Evolutionary conservation across 768 basidiomycete species (phyloP).

Genomic region (Daedalea quercina): DNA sequence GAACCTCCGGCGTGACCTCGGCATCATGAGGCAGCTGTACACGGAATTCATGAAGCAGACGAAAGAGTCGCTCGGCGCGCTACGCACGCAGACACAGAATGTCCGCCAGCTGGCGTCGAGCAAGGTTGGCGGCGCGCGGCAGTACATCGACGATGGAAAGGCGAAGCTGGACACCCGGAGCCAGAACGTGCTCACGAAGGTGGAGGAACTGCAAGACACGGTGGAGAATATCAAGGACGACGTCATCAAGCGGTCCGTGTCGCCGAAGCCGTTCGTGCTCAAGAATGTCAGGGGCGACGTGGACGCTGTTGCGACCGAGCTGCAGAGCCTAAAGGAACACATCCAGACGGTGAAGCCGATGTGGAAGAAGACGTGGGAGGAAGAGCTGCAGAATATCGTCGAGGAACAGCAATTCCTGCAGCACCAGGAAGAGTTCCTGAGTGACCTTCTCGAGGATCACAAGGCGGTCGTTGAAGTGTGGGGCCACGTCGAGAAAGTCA

Average conservation of each 20-base stretch:
- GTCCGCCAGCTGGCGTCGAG: constrained; percentile 83
- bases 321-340: constrained; percentile 75
- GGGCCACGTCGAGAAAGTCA: constrained; percentile 87
- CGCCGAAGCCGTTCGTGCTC: constrained; percentile 70
- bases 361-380: constrained; percentile 99
- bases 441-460: constrained; percentile 86
- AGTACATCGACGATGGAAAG: constrained; percentile 89
- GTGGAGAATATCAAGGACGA: constrained; percentile 89
- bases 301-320: constrained; percentile 53
- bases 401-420: constrained; percentile 94
- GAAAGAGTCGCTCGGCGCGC: constrained; percentile 71
- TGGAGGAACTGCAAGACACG: constrained; percentile 89
- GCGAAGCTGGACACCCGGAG: constrained; percentile 83
- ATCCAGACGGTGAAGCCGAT: constrained; percentile 87
- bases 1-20: constrained; percentile 87
- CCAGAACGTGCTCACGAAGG: constrained; percentile 84
- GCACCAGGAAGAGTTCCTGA: constrained; percentile 88
- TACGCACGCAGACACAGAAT: constrained; percentile 79
- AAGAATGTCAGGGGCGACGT: constrained; percentile 70
- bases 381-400: constrained; percentile 92
- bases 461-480: constrained; percentile 85
- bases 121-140: constrained; percentile 79
- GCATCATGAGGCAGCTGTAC: constrained; percentile 91
- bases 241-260: constrained; percentile 81
- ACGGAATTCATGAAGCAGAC: constrained; percentile 90